Base-by-base conservation (phyloP, 495 filamentous ascomycete genomes). In the Opeltia flavorubescens region DNA sequence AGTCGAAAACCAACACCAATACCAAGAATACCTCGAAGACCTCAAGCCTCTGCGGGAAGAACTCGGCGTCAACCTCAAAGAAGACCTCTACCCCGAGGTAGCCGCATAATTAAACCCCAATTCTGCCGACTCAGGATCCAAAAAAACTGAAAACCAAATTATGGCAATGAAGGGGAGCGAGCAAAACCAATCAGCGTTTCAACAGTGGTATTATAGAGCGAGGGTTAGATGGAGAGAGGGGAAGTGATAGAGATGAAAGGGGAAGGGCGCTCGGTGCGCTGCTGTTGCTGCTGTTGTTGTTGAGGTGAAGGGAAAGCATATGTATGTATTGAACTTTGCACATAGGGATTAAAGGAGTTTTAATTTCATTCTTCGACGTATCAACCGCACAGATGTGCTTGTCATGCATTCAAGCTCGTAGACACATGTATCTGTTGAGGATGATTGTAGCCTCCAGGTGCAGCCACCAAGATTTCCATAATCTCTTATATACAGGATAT, bases 1-100 rank as follows among this genome's bases (percentile, higher is more conserved):
- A 77, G 93, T 96, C 55, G 93, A 99, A 73, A 96, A 91, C 78
- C 80, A 83, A 66, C 76, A 79, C 55, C 91, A 99, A 72, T 99
- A 99, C 72, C 74, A 95, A 64, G 85, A 95, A 71, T 99, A 99
- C 70, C 81, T 99, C 45, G 74, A 82, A 55, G 81, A 93, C 67
- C 88, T 99, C 46, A 86, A 93, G 72, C 72, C 79, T 53, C 74
- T 96, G 53, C 84, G 89, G 52, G 86, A 91, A 69, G 91, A 99
- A 68, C 72, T 99, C 41, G 89, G 93, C 55, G 78, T 99, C 55
- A 69, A 74, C 50, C 75, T 96, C 53, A 89, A 89, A 66, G 91
- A 99, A 73, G 83, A 89, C 62, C 75, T 99, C 57, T 99, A 91
- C 68, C 93, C 91, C 48, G 78, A 88, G 62, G 68, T 70, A 6